Base-by-base conservation (phyloP, 106 monocot species). In the Allium cepa region DNA sequence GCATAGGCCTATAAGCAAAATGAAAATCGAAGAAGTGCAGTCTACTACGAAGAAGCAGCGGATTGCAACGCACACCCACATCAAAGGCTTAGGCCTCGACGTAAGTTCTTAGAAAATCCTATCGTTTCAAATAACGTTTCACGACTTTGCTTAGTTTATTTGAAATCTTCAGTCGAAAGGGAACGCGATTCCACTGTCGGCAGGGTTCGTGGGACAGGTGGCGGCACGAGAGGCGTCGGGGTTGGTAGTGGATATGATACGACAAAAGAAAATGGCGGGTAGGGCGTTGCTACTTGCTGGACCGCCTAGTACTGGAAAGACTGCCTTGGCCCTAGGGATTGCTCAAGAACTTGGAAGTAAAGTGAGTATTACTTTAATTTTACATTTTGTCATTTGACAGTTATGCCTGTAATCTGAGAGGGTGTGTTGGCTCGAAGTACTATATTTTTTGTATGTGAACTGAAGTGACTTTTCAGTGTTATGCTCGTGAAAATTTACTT, bases 251-350 rank as follows among this genome's bases (percentile, higher is more conserved):
- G 97, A 97, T 57, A 97, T 97, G 89, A 97, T 97, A 27, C 86
- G 97, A 48, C 88, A 87, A 78, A 97, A 99, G 81, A 99, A 99
- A 79, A 99, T 99, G 97, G 97, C 97, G 9, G 97, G 97, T 1
- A 57, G 87, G 51, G 97, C 97, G 8, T 82, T 97, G 17, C 79
- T 97, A 15, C 76, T 97, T 10, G 92, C 92, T 4, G 97, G 92
- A 4, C 92, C 97, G 14, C 97, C 97, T 47, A 92, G 89, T 72
- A 92, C 97, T 0, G 97, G 97, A 4, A 99, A 99, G 72, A 99
- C 97, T 16, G 97, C 97, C 17, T 59, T 99, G n/a, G 97, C 92
- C 49, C 97, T 99, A 49, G 97, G 92, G 27, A 78, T 99, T 26
- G 70, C 84, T 56, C 97, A 99, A 75, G 97, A 99, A 64, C 92